A percentile compares a stretch with the other conserved stretches of the same genome.
These are phyloP conservation scores for Straminergon stramineum DNA, from an alignment of 225 moss, liverwort and hornwort species.

Conservation along the genomic window DNA sequence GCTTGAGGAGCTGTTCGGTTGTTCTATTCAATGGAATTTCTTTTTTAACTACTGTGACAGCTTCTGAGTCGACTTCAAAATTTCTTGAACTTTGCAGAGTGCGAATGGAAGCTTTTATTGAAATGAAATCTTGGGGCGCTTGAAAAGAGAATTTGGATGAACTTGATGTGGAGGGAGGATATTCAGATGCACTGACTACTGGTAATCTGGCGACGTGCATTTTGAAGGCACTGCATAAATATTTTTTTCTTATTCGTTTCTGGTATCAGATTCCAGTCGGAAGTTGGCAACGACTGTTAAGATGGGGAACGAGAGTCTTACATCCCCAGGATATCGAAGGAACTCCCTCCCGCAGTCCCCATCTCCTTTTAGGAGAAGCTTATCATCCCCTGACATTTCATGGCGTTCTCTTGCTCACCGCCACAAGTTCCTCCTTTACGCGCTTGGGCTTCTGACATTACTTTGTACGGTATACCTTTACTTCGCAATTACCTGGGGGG, in stretches of 20 bases:
- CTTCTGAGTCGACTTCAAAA: neutral
- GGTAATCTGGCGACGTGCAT: neutral
- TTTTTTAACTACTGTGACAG: neutral
- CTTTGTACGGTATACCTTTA: constrained; percentile 63
- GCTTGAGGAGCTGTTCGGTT: neutral
- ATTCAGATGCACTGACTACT: neutral
- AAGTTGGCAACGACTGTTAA: neutral
- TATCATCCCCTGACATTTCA: constrained; percentile 33
- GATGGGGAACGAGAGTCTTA: constrained; percentile 37
- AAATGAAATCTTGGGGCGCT: neutral
- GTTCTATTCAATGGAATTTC: neutral
- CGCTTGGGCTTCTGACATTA: constrained; percentile 40
- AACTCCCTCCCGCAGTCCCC: constrained; percentile 2
- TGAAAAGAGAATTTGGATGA: neutral
- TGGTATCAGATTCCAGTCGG: neutral
- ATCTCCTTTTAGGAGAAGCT: constrained; percentile 23
- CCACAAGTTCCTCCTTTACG: constrained; percentile 52
- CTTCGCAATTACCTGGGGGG: constrained; percentile 46
- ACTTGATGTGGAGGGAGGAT: neutral
- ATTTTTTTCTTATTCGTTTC: neutral
- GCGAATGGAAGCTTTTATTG: neutral
- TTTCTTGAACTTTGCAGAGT: constrained; percentile 1
- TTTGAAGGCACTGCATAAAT: neutral
- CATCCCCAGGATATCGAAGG: constrained; percentile 42
- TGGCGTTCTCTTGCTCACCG: constrained; percentile 47